Evolutionary conservation across 2,329 filamentous ascomycete genomes (phyloP).

Genomic region (Aureobasidium sp.): DNA sequence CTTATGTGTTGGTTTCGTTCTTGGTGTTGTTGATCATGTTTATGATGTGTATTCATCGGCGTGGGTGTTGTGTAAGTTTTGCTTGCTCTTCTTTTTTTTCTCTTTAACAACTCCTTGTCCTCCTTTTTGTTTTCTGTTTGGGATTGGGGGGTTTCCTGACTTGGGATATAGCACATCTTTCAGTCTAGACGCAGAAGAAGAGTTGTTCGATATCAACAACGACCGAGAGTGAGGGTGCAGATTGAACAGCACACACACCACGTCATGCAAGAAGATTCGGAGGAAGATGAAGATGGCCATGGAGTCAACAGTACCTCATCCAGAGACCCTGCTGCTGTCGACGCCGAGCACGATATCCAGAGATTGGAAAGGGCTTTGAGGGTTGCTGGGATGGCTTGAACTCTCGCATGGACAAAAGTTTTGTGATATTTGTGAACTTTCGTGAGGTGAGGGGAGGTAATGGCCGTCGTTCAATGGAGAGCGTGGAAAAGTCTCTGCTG

Average conservation of each 20-base stretch:
- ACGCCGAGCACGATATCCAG: not conserved
- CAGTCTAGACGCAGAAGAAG: not conserved
- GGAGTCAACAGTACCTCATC: not conserved
- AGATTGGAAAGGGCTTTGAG: not conserved
- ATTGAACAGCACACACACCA: not conserved
- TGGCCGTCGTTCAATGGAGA: not conserved
- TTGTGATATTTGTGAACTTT: not conserved
- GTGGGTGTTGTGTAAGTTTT: not conserved
- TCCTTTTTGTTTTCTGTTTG: not conserved
- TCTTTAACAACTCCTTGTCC: not conserved
- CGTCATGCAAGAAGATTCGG: not conserved
- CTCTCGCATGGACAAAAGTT: not conserved
- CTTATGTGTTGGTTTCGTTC: not conserved
- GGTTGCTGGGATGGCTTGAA: not conserved
- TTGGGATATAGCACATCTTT: not conserved
- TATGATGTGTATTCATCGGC: not conserved
- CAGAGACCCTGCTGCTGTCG: not conserved
- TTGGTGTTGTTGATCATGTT: not conserved
- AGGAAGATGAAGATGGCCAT: not conserved
- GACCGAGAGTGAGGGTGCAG: not conserved
- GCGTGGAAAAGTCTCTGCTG: not conserved
- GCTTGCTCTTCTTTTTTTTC: not conserved
- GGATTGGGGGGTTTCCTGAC: not conserved
- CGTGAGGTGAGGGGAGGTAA: not conserved
- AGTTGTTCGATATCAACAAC: not conserved